Percentiles rank a stretch among this genome's conserved stretches.
Evolutionary conservation across 805 yeast genomes (phyloP).

Genomic region (Saccharomycopsis sp.): DNA sequence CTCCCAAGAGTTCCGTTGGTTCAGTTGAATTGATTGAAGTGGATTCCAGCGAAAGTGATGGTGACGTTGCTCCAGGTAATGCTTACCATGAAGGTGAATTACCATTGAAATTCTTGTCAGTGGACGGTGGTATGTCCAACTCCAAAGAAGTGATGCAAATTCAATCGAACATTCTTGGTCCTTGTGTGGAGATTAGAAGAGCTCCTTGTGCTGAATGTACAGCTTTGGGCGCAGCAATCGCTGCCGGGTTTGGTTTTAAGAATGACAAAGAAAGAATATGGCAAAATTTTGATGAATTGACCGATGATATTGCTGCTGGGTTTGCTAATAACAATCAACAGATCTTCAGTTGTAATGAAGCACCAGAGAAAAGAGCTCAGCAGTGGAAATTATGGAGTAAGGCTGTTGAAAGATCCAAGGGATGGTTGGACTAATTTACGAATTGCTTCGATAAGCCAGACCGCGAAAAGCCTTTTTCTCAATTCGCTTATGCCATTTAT

Average conservation of each 20-base stretch:
- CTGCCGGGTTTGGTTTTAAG: constrained; percentile 66
- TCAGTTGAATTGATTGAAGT: constrained; percentile 5
- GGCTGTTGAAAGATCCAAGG: constrained; percentile 73
- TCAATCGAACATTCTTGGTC: constrained; percentile 88
- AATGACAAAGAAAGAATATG: constrained; percentile 55
- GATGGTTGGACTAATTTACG: constrained; percentile 76
- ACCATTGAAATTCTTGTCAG: constrained; percentile 53
- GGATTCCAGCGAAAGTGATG: constrained; percentile 29
- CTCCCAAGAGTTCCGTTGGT: constrained; percentile 6
- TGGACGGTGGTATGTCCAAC: constrained; percentile 94
- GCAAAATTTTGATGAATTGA: constrained; percentile 68
- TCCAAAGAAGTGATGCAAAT: constrained; percentile 90
- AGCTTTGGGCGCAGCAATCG: constrained; percentile 93
- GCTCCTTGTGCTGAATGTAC: constrained; percentile 86
- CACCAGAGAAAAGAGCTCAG: constrained; percentile 43
- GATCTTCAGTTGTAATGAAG: constrained; percentile 22
- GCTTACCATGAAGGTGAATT: constrained; percentile 15
- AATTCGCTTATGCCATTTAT: too few relatives aligned
- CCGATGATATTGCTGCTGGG: constrained; percentile 15
- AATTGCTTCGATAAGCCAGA: too few relatives aligned
- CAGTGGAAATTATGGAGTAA: constrained; percentile 76
- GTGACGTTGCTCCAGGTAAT: not conserved
- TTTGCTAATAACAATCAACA: constrained; percentile 25
- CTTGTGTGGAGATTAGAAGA: constrained; percentile 72
- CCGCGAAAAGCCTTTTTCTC: too few relatives aligned